Evolutionary conservation across 129 eudicot species (phyloP).

Genomic region (Pseudognaphalium luteoalbum): DNA sequence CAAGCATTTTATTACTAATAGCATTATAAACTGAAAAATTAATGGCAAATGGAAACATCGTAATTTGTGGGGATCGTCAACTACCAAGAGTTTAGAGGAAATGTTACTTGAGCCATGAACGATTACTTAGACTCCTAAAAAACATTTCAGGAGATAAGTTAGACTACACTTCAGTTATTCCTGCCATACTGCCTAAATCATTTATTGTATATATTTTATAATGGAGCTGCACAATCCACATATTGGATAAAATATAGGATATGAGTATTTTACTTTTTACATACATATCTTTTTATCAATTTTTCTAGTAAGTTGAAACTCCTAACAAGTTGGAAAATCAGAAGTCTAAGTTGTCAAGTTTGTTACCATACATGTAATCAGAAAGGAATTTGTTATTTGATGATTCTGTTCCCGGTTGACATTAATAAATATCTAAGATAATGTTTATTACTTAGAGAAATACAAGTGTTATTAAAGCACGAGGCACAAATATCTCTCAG

Average conservation of each 20-base stretch:
- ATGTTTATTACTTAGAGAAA: not conserved
- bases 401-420: not conserved
- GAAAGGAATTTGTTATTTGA: not conserved
- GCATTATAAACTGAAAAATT: conserved; percentile 8
- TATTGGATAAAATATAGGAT: not conserved
- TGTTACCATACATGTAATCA: not conserved
- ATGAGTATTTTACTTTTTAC: too few species aligned
- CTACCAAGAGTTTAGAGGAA: not conserved
- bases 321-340: not conserved
- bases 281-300: too few species aligned
- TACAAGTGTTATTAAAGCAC: not conserved
- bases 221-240: not conserved
- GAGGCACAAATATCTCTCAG: not conserved
- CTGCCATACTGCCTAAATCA: not conserved
- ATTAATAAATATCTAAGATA: not conserved
- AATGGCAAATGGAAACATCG: not conserved
- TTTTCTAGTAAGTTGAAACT: too few species aligned
- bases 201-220: too few species aligned
- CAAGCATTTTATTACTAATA: not conserved
- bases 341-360: not conserved
- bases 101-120: not conserved
- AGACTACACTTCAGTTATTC: not conserved
- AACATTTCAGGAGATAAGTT: not conserved
- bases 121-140: not conserved
- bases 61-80: not conserved